Evolutionary conservation across 2,329 filamentous ascomycete species (phyloP).

Genomic region (Scytalidium sp.): DNA sequence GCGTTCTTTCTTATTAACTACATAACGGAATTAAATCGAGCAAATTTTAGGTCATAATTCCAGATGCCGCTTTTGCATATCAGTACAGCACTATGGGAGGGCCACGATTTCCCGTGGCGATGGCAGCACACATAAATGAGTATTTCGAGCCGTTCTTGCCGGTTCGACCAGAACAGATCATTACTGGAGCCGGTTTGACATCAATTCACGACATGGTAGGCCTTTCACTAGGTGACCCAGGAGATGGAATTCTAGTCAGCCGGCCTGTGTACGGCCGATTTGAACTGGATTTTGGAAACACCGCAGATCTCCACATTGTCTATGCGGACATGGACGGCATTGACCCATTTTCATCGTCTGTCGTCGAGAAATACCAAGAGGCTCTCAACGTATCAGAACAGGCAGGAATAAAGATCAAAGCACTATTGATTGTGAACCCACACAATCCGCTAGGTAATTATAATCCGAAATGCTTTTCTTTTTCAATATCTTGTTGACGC

Average conservation of each 20-base stretch:
- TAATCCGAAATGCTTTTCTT: constrained; percentile 34
- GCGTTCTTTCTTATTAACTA: neutral
- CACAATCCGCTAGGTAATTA: constrained; percentile 30
- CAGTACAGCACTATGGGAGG: constrained; percentile 34
- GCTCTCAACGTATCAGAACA: constrained; percentile 29
- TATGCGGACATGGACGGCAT: constrained; percentile 30
- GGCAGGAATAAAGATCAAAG: constrained; percentile 32
- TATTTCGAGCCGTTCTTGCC: constrained; percentile 33
- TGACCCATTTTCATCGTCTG: constrained; percentile 34
- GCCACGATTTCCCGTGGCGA: constrained; percentile 33
- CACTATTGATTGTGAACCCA: constrained; percentile 36
- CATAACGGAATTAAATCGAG: neutral
- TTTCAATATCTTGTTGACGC: constrained; percentile 34
- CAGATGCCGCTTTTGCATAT: constrained; percentile 35
- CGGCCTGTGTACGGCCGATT: constrained; percentile 47
- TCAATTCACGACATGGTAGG: constrained; percentile 39
- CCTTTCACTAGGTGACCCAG: constrained; percentile 37
- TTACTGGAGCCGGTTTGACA: constrained; percentile 38
- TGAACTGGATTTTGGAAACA: constrained; percentile 43
- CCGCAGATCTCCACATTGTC: constrained; percentile 34
- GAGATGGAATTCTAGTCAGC: constrained; percentile 43
- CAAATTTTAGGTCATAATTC: constrained; percentile 25
- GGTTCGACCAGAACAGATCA: constrained; percentile 33
- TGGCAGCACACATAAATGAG: constrained; percentile 38
- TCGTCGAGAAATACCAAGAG: constrained; percentile 33